phyloP scores from a whole-genome alignment of 345 rosid genomes.

The Sisymbrium altissimum region DNA sequence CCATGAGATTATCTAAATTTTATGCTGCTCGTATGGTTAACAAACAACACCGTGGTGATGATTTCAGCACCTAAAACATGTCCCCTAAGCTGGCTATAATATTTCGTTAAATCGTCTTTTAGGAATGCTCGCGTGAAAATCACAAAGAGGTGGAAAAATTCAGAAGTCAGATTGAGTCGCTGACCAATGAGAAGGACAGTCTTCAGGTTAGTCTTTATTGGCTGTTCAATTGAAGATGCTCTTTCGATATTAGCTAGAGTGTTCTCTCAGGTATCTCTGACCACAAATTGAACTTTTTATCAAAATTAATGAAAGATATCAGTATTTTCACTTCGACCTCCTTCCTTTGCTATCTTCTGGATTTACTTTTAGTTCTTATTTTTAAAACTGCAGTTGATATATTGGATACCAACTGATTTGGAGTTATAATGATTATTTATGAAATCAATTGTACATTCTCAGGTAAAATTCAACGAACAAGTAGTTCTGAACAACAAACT shows the following conservation, averaged over 20 bases:
- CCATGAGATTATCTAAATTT: not conserved
- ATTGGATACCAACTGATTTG: not conserved
- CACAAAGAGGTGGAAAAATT: slow-evolving; percentile 54
- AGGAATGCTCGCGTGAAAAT: slow-evolving; percentile 14
- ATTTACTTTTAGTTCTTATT: not conserved
- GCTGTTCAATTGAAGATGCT: not conserved
- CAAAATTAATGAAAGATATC: not conserved
- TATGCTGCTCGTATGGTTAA: not conserved
- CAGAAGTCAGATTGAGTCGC: slow-evolving; percentile 53
- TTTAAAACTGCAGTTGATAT: not conserved
- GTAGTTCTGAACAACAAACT: slow-evolving; percentile 45
- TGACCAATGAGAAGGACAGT: slow-evolving; percentile 54
- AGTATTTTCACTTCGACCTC: not conserved
- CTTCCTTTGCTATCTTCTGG: not conserved
- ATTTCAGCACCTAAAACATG: not conserved
- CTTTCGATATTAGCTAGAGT: not conserved
- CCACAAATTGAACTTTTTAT: not conserved
- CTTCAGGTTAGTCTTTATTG: slow-evolving; percentile 54
- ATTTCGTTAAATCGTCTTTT: not conserved
- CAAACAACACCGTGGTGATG: not conserved
- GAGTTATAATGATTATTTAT: not conserved
- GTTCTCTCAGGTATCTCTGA: not conserved
- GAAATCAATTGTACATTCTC: slow-evolving; percentile 25
- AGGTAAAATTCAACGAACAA: slow-evolving; percentile 66
- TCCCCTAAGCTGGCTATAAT: not conserved